phyloP scores from a whole-genome alignment of 306 rosid genomes.

The Inga oerstediana region DNA sequence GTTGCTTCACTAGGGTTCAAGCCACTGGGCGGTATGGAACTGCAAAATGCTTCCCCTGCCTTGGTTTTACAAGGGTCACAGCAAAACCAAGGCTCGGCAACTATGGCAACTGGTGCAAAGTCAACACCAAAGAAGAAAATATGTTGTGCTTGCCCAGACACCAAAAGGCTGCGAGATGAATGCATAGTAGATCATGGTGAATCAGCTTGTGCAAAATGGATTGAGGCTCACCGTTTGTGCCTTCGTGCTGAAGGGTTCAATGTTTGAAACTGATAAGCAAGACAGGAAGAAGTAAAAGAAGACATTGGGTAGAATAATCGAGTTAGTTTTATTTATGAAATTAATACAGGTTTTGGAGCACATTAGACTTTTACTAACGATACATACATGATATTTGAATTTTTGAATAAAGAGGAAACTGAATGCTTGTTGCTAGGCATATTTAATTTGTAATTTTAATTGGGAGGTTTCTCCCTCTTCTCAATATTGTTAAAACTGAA shows the following conservation, averaged over 20 bases:
- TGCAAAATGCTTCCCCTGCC: conserved; percentile 45
- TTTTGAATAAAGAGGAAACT: conserved; percentile 38
- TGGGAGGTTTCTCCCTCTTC: conserved; percentile 8
- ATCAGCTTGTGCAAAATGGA: conserved; percentile 81
- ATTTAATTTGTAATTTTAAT: conserved; percentile 25
- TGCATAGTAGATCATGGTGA: conserved; percentile 94
- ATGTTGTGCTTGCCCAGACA: conserved; percentile 88
- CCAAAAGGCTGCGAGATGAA: conserved; percentile 79
- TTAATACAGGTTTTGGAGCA: conserved; percentile 26
- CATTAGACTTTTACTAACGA: conserved; percentile 20
- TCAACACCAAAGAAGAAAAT: conserved; percentile 73
- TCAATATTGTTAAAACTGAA: conserved; percentile 26
- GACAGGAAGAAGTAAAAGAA: not conserved
- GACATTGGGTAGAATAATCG: not conserved
- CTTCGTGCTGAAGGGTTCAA: conserved; percentile 89
- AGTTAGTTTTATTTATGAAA: conserved; percentile 21
- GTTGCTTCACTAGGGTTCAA: conserved; percentile 38
- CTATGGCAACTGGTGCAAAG: conserved; percentile 32
- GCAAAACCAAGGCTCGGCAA: conserved; percentile 32
- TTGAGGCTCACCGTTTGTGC: conserved; percentile 79
- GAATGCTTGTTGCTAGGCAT: conserved; percentile 36
- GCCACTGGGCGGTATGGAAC: conserved; percentile 40
- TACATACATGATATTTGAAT: conserved; percentile 31
- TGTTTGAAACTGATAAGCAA: conserved; percentile 46
- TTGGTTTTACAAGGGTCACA: conserved; percentile 28